Percentiles rank a stretch among this genome's conserved stretches.
phyloP scores from a whole-genome alignment of 1,284 basidiomycete species.

The Microstroma glucosiphilum region DNA sequence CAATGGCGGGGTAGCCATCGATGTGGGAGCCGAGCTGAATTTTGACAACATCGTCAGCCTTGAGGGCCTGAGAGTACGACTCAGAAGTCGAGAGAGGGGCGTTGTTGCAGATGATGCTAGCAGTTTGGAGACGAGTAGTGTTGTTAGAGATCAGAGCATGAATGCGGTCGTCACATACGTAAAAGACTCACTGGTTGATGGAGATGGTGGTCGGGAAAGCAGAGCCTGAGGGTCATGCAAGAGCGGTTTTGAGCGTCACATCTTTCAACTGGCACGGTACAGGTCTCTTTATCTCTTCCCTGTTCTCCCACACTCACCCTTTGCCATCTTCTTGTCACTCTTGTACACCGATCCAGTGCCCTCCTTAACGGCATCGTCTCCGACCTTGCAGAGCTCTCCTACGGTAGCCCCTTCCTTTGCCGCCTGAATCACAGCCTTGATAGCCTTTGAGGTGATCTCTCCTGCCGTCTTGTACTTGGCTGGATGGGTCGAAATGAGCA shows the following conservation, averaged over 20 bases:
- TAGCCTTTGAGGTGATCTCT: constrained; percentile 77
- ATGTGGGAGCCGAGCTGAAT: constrained; percentile 93
- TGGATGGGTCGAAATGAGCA: not conserved
- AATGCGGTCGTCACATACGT: too few relatives aligned
- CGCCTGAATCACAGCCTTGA: constrained; percentile 57
- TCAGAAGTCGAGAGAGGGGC: constrained; percentile 58
- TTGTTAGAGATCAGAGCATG: too few relatives aligned
- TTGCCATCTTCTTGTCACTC: constrained; percentile 69
- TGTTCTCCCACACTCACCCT: constrained; percentile 58
- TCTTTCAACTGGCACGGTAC: not conserved
- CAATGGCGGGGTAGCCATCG: constrained; percentile 79
- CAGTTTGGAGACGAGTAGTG: not conserved
- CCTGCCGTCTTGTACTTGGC: constrained; percentile 68
- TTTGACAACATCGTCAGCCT: constrained; percentile 89
- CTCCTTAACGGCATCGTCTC: constrained; percentile 83
- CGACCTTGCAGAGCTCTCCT: constrained; percentile 82
- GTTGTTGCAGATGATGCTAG: constrained; percentile 56
- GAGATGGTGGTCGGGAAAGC: constrained; percentile 91
- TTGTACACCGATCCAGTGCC: constrained; percentile 81
- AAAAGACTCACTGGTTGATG: constrained; percentile 61
- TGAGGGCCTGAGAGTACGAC: constrained; percentile 59
- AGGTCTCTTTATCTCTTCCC: not conserved
- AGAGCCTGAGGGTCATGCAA: not conserved
- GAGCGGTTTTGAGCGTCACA: not conserved
- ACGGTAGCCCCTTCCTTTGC: constrained; percentile 69